Percentiles rank a stretch among this genome's conserved stretches.
These are phyloP conservation scores for Xylaria venustula DNA, from an alignment of 495 filamentous ascomycete species.

Conservation along the genomic window DNA sequence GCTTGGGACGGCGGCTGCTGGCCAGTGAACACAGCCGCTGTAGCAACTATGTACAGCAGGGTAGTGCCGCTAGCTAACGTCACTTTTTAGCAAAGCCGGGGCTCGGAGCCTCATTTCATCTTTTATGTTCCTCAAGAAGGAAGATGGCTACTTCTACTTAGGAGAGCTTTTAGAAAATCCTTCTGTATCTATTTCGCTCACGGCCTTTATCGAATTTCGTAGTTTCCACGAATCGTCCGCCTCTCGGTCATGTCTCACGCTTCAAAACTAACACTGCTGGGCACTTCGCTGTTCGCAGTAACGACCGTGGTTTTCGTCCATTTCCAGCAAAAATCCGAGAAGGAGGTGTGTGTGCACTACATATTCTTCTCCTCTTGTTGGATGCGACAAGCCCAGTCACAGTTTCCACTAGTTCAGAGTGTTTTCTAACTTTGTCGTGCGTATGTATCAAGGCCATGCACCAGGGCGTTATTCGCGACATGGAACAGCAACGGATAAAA, in stretches of 20 bases:
- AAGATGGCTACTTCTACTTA: no score
- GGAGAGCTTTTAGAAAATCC: not conserved
- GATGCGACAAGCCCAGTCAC: conserved; percentile 19
- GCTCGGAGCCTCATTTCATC: not conserved
- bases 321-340: conserved; percentile 80
- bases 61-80: not conserved
- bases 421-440: conserved; percentile 12
- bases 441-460: conserved; percentile 79
- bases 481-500: conserved; percentile 90
- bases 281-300: conserved; percentile 71
- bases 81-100: not conserved
- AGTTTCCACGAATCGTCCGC: not conserved
- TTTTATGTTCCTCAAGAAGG: not conserved
- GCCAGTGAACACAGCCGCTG: no score
- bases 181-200: no score
- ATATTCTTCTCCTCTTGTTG: not conserved
- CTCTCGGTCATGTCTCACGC: conserved; percentile 74
- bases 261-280: conserved; percentile 79
- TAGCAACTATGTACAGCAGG: not conserved
- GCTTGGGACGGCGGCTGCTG: no score
- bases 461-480: conserved; percentile 86
- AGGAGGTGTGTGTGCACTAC: conserved; percentile 56
- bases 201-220: no score
- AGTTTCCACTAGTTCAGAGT: not conserved
- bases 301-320: conserved; percentile 85